A percentile compares a stretch with the other conserved stretches of the same genome.
These are phyloP conservation scores for Eremochloa ophiuroides DNA, from an alignment of 176 grass and related monocot genomes.

Conservation along the genomic window DNA sequence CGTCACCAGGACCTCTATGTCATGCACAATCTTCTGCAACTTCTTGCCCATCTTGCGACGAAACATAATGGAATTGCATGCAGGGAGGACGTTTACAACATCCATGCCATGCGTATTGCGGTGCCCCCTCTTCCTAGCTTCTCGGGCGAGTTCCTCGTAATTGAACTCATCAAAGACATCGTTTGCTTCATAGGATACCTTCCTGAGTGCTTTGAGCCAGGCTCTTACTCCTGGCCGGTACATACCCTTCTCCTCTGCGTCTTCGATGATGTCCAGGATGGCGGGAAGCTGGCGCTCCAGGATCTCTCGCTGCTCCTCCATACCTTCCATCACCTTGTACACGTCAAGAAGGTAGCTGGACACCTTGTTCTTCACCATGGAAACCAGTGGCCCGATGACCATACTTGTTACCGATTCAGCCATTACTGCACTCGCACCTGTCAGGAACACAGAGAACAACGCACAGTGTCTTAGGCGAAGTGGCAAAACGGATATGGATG, in stretches of 20 bases:
- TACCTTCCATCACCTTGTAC: too few species aligned
- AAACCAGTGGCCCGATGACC: not conserved
- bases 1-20: not conserved
- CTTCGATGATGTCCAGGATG: not conserved
- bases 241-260: not conserved
- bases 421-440: not conserved
- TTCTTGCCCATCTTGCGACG: slow-evolving; percentile 35
- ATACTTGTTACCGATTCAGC: not conserved
- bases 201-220: not conserved
- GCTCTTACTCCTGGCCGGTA: too few species aligned
- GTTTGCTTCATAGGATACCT: not conserved
- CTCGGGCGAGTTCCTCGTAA: not conserved
- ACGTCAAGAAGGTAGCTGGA: not conserved
- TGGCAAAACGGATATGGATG: too few species aligned
- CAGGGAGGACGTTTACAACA: not conserved
- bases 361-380: not conserved
- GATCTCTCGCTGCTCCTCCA: not conserved
- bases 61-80: not conserved
- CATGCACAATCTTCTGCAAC: slow-evolving; percentile 14
- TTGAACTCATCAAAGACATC: not conserved
- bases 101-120: not conserved
- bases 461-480: not conserved
- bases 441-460: not conserved
- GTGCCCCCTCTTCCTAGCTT: slow-evolving; percentile 25
- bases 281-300: not conserved